Conservation (phyloP, 2,329 filamentous ascomycete species). For the Aspergillus sp. region DNA sequence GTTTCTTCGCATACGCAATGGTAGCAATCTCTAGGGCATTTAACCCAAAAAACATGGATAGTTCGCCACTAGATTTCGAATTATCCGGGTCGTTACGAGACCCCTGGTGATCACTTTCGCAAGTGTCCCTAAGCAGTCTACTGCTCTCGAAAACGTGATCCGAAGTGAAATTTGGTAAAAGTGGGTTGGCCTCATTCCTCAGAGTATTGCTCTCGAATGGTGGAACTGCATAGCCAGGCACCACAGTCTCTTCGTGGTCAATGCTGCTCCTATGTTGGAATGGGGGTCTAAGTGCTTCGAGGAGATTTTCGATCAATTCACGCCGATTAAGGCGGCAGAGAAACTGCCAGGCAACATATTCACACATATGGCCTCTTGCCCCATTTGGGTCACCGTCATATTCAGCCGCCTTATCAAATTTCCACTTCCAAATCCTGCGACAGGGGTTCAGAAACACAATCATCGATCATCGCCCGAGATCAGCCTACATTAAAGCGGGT, state of each 20-base stretch:
- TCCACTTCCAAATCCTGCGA: slow-evolving; percentile 55
- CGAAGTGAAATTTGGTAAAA: slow-evolving; percentile 27
- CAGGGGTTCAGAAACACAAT: not conserved
- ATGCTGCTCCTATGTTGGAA: slow-evolving; percentile 19
- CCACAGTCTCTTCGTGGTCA: slow-evolving; percentile 23
- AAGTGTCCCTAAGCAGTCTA: slow-evolving; percentile 29
- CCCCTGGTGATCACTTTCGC: slow-evolving; percentile 52
- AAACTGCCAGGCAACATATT: slow-evolving; percentile 64
- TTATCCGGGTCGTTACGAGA: slow-evolving; percentile 41
- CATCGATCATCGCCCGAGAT: not conserved
- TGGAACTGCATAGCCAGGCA: slow-evolving; percentile 15
- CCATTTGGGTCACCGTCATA: slow-evolving; percentile 58
- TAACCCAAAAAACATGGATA: slow-evolving; percentile 71
- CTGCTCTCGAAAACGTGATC: slow-evolving; percentile 32
- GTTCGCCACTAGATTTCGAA: slow-evolving; percentile 59
- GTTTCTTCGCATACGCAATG: slow-evolving; percentile 78
- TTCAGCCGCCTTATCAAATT: slow-evolving; percentile 53
- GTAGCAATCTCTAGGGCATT: slow-evolving; percentile 87
- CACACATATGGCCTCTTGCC: slow-evolving; percentile 58
- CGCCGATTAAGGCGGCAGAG: slow-evolving; percentile 55
- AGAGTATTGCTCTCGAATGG: slow-evolving; percentile 6
- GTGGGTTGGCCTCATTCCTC: slow-evolving; percentile 30
- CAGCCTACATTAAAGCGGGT: slow-evolving; percentile 53
- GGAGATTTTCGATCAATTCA: slow-evolving; percentile 58
- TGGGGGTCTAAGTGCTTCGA: slow-evolving; percentile 50